Evolutionary conservation across 106 monocot genomes (phyloP).

Genomic region (Dactylorhiza incarnata): DNA sequence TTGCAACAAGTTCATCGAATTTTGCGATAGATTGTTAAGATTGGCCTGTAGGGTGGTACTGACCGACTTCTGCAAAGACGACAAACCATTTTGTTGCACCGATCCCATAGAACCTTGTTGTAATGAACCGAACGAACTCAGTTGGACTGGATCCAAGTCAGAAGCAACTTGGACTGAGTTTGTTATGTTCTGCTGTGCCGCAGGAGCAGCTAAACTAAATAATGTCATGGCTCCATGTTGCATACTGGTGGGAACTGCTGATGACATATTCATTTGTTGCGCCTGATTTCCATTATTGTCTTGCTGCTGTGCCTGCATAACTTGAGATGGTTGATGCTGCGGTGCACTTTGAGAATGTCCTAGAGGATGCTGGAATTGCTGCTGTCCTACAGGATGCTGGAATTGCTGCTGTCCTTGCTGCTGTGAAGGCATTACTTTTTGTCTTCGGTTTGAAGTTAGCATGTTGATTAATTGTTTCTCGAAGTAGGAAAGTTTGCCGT

Average conservation of each 20-base stretch:
- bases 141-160: conserved; percentile 36
- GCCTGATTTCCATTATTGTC: conserved; percentile 56
- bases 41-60: conserved; percentile 35
- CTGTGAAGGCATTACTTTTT: conserved; percentile 19
- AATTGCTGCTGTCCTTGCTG: conserved; percentile 36
- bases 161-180: conserved; percentile 28
- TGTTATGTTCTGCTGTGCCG: conserved; percentile 36
- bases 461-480: conserved; percentile 55
- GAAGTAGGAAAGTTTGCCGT: conserved; percentile 33
- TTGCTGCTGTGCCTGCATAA: conserved; percentile 45
- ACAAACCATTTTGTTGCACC: conserved; percentile 40
- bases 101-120: conserved; percentile 44
- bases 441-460: conserved; percentile 32
- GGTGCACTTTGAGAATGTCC: conserved; percentile 24
- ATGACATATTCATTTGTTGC: conserved; percentile 41
- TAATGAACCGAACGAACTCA: conserved; percentile 37
- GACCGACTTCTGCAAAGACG: conserved; percentile 39
- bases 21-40: conserved; percentile 31
- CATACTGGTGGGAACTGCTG: conserved; percentile 27
- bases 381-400: no score
- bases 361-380: conserved; percentile 48
- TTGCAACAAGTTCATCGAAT: conserved; percentile 35
- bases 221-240: conserved; percentile 45
- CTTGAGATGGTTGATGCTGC: conserved; percentile 50
- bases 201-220: conserved; percentile 25